A percentile compares a stretch with the other conserved stretches of the same genome.
Evolutionary conservation across 78 protist genomes (phyloP).

Genomic region (Dictyostelium intermedium): DNA sequence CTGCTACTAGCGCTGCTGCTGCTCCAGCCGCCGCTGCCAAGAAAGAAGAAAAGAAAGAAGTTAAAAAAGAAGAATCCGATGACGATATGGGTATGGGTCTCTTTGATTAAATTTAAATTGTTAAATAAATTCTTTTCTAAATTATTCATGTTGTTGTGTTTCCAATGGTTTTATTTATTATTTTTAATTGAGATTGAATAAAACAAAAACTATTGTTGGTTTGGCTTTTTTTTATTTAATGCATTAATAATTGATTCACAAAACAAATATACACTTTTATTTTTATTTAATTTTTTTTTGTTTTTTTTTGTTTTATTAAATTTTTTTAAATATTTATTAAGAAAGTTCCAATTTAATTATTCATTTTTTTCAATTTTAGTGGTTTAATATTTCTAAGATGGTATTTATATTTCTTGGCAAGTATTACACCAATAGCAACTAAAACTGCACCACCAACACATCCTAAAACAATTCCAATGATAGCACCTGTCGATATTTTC

Average conservation of each 20-base stretch:
- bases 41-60: slow-evolving; percentile 63
- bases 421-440: background rate
- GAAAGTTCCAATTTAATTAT: too few species aligned
- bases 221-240: too few species aligned
- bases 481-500: background rate
- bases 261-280: too few species aligned
- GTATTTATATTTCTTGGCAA: background rate
- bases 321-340: too few species aligned
- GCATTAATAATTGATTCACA: too few species aligned
- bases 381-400: background rate
- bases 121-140: too few species aligned
- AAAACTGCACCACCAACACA: slow-evolving; percentile 1
- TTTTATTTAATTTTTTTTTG: too few species aligned
- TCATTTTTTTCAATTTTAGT: background rate
- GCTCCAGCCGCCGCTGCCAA: slow-evolving; percentile 69
- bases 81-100: slow-evolving; percentile 48
- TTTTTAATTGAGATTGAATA: too few species aligned
- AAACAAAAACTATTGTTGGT: too few species aligned
- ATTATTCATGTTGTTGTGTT: background rate
- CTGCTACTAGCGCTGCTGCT: slow-evolving; percentile 85
- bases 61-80: slow-evolving; percentile 66
- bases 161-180: too few species aligned
- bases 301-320: too few species aligned
- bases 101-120: background rate
- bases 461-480: background rate